phyloP scores from a whole-genome alignment of 805 yeast genomes.

The Yarrowia sp. region DNA sequence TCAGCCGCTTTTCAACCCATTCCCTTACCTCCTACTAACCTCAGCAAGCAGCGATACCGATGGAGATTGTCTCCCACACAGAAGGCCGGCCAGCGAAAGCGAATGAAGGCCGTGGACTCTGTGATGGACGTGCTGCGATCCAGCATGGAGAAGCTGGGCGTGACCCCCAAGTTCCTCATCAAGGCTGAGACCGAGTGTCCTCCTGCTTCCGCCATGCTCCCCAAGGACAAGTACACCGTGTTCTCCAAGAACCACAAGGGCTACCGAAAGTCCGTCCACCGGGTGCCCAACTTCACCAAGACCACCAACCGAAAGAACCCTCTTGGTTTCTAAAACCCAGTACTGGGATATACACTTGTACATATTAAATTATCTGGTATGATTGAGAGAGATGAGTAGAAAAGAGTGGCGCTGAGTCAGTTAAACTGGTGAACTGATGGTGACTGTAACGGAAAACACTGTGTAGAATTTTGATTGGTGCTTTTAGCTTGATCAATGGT shows the following conservation, averaged over 20 bases:
- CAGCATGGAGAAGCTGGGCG: slow-evolving; percentile 55
- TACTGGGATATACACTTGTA: slow-evolving; percentile 31
- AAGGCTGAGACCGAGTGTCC: slow-evolving; percentile 62
- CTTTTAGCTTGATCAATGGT: no score
- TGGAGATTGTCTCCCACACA: slow-evolving; percentile 79
- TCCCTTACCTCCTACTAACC: not conserved
- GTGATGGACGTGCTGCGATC: slow-evolving; percentile 71
- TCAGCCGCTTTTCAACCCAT: no score
- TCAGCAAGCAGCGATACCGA: slow-evolving; percentile 23
- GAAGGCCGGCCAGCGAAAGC: slow-evolving; percentile 81
- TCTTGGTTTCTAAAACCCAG: slow-evolving; percentile 58
- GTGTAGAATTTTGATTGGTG: no score
- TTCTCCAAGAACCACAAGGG: slow-evolving; percentile 75
- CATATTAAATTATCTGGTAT: slow-evolving; percentile 40
- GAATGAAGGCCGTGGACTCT: slow-evolving; percentile 81
- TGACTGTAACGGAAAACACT: no score
- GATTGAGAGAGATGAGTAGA: not conserved
- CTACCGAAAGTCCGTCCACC: slow-evolving; percentile 86
- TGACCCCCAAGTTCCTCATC: slow-evolving; percentile 50
- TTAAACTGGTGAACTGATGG: no score
- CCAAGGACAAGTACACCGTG: slow-evolving; percentile 86
- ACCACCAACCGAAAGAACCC: slow-evolving; percentile 82
- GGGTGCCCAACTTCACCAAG: slow-evolving; percentile 87
- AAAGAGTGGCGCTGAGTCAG: no score
- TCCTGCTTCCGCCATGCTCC: slow-evolving; percentile 77